Percentiles rank a stretch among this genome's conserved stretches.
Conservation (phyloP, 768 basidiomycete genomes). For the Serendipita vermifera region DNA sequence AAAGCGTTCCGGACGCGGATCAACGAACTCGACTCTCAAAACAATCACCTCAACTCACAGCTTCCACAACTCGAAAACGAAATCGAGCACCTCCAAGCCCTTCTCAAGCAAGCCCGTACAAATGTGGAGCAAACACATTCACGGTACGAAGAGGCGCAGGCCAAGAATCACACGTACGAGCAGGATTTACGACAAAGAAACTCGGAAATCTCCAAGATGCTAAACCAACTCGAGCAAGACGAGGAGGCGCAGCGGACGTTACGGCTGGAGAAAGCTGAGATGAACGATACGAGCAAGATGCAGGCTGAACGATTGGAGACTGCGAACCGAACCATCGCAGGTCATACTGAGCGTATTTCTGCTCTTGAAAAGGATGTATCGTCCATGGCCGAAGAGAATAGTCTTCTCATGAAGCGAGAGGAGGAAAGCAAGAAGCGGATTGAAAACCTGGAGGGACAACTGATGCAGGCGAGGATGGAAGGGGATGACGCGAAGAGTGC, state of each 20-base stretch:
- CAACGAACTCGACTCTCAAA: constrained; percentile 34
- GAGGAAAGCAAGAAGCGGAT: constrained; percentile 50
- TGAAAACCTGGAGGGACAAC: constrained; percentile 63
- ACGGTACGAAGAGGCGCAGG: neutral
- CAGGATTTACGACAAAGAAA: constrained; percentile 43
- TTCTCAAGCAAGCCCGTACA: constrained; percentile 30
- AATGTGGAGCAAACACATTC: constrained; percentile 52
- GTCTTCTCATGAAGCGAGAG: constrained; percentile 57
- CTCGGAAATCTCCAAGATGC: neutral
- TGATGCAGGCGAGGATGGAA: constrained; percentile 55
- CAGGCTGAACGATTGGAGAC: neutral
- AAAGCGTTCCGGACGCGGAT: constrained; percentile 42
- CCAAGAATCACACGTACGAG: constrained; percentile 31
- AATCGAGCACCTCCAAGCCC: constrained; percentile 13
- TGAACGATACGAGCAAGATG: neutral
- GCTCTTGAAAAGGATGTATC: neutral
- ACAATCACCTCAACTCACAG: constrained; percentile 30
- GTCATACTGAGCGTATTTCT: neutral
- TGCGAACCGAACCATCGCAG: neutral
- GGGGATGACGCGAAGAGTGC: constrained; percentile 57
- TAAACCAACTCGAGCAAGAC: neutral
- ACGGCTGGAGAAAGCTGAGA: neutral
- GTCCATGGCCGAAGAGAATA: constrained; percentile 34
- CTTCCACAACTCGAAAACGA: constrained; percentile 9
- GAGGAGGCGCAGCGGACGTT: constrained; percentile 1